phyloP scores from a whole-genome alignment of 257 asterid genomes.

The Ilex aquifolium region DNA sequence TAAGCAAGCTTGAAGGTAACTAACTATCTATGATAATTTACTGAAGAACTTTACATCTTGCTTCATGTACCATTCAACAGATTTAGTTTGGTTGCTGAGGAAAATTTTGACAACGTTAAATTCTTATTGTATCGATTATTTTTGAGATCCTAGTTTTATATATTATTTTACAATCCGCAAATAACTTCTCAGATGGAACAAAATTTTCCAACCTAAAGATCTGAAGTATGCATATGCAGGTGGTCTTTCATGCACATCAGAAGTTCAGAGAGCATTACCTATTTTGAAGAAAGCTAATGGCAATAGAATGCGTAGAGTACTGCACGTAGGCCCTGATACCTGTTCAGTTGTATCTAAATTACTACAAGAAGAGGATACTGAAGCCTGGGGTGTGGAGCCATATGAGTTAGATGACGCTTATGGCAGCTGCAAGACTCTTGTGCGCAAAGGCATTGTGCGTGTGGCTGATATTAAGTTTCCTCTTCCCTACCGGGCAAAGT shows the following conservation, averaged over 20 bases:
- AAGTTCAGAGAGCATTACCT: slow-evolving; percentile 58
- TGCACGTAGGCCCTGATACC: slow-evolving; percentile 89
- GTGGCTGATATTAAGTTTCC: slow-evolving; percentile 87
- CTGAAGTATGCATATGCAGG: slow-evolving; percentile 35
- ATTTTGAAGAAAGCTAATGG: slow-evolving; percentile 72
- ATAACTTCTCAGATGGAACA: too few relatives aligned
- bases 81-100: too few relatives aligned
- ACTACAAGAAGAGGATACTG: slow-evolving; percentile 75
- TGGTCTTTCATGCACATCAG: slow-evolving; percentile 61
- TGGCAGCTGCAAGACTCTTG: slow-evolving; percentile 66
- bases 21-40: too few relatives aligned
- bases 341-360: slow-evolving; percentile 69
- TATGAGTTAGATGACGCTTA: slow-evolving; percentile 74
- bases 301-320: slow-evolving; percentile 65
- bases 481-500: slow-evolving; percentile 79
- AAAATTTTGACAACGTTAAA: too few relatives aligned
- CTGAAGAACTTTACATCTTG: too few relatives aligned
- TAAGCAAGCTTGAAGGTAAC: too few relatives aligned
- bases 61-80: too few relatives aligned
- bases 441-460: slow-evolving; percentile 74
- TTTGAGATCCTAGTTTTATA: too few relatives aligned
- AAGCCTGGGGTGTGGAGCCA: slow-evolving; percentile 94
- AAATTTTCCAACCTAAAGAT: neutral
- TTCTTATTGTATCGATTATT: too few relatives aligned
- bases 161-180: too few relatives aligned